Evolutionary conservation across 2,329 filamentous ascomycete species (phyloP).

Genomic region (Aspergillus sp.): DNA sequence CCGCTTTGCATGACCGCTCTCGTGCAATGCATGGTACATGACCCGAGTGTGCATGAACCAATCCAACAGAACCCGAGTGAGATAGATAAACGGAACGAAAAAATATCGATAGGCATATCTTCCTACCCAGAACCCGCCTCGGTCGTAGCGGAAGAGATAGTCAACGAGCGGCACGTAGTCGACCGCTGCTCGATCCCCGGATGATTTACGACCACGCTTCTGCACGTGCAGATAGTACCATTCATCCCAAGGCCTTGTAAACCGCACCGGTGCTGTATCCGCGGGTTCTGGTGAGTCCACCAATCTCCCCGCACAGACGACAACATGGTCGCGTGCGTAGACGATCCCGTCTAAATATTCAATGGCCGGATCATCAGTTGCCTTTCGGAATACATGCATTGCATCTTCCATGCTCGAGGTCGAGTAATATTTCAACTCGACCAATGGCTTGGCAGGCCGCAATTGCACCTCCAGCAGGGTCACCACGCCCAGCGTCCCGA

Average conservation of each 20-base stretch:
- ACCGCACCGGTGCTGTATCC: constrained; percentile 33
- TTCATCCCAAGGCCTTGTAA: constrained; percentile 54
- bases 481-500: constrained; percentile 54
- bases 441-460: constrained; percentile 46
- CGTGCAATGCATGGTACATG: constrained; percentile 53
- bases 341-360: constrained; percentile 65
- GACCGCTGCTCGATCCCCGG: constrained; percentile 46
- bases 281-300: constrained; percentile 32
- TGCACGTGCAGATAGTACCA: constrained; percentile 66
- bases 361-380: constrained; percentile 32
- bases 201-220: constrained; percentile 44
- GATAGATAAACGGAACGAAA: constrained; percentile 48
- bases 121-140: constrained; percentile 59
- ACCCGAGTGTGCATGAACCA: constrained; percentile 51
- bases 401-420: constrained; percentile 43
- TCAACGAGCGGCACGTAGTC: constrained; percentile 42
- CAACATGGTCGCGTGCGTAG: constrained; percentile 48
- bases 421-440: constrained; percentile 56
- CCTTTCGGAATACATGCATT: constrained; percentile 42
- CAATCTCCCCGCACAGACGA: constrained; percentile 55
- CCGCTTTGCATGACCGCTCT: constrained; percentile 43
- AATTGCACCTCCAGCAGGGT: constrained; percentile 55
- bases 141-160: constrained; percentile 45
- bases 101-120: constrained; percentile 55
- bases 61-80: constrained; percentile 51